phyloP scores from a whole-genome alignment of 352 stramenopile species.

The Phytopythium sindhum region DNA sequence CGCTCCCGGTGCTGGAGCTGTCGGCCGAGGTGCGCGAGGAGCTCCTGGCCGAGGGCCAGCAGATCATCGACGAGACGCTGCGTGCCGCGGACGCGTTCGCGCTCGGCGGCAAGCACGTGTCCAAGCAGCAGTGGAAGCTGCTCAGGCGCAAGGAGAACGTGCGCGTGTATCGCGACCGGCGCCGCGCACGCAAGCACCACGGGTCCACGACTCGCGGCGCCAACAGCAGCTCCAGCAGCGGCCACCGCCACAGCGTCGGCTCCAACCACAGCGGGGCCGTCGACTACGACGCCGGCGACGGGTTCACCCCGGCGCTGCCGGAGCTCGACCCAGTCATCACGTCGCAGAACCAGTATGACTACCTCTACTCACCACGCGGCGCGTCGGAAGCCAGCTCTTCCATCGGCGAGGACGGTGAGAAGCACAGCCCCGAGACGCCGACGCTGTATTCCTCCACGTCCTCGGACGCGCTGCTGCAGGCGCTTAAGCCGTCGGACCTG shows the following conservation, averaged over 20 bases:
- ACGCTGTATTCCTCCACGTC: neutral
- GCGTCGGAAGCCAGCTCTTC: slow-evolving; percentile 7
- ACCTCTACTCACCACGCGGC: slow-evolving; percentile 3
- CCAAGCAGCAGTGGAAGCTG: slow-evolving; percentile 28
- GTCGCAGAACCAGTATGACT: slow-evolving; percentile 9
- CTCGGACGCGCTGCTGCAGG: slow-evolving; percentile 3
- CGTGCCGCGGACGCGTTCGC: slow-evolving; percentile 2
- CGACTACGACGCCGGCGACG: slow-evolving; percentile 8
- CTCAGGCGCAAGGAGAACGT: slow-evolving; percentile 27
- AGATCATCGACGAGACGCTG: slow-evolving; percentile 9
- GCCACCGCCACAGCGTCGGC: slow-evolving; percentile 3
- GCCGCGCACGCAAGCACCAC: slow-evolving; percentile 1
- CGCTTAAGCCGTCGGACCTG: slow-evolving; percentile 8
- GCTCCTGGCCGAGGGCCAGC: slow-evolving; percentile 5
- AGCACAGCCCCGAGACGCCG: neutral
- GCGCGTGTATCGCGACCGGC: slow-evolving; percentile 30
- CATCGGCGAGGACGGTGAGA: neutral
- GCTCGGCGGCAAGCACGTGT: slow-evolving; percentile 5
- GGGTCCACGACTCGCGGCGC: too few relatives aligned
- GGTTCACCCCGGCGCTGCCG: slow-evolving; percentile 8
- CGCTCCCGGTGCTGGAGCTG: slow-evolving; percentile 5
- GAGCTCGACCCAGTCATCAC: slow-evolving; percentile 12
- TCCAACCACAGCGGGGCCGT: neutral
- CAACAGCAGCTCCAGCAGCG: neutral
- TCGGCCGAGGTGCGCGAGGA: slow-evolving; percentile 1